Percentiles rank a stretch among this genome's conserved stretches.
phyloP scores from a whole-genome alignment of 1,284 basidiomycete genomes.

The Naganishia albida region DNA sequence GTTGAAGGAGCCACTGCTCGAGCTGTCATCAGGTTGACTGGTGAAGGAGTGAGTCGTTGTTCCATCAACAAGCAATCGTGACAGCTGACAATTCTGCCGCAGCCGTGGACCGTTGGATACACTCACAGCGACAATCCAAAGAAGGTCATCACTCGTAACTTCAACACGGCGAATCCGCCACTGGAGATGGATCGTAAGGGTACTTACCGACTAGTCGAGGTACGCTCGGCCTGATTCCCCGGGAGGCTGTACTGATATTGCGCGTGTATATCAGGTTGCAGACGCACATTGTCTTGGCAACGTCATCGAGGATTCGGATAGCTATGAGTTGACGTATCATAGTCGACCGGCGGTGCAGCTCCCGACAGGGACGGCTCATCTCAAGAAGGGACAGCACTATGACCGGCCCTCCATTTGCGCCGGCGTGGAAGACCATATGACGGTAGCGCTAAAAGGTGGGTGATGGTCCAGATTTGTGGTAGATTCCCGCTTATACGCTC shows the following conservation, averaged over 20 bases:
- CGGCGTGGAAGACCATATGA: conserved; percentile 73
- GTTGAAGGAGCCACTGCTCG: conserved; percentile 73
- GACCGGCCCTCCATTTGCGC: conserved; percentile 77
- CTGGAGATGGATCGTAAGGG: conserved; percentile 72
- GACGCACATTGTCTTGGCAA: conserved; percentile 83
- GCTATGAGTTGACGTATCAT: conserved; percentile 73
- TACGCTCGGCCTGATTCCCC: conserved; percentile 46
- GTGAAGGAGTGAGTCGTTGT: conserved; percentile 67
- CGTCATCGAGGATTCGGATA: conserved; percentile 63
- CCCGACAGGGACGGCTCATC: conserved; percentile 57
- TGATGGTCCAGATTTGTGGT: conserved; percentile 28
- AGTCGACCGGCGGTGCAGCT: conserved; percentile 62
- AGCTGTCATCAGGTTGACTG: conserved; percentile 79
- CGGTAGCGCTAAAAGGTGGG: conserved; percentile 73
- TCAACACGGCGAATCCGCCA: conserved; percentile 69
- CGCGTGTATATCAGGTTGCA: conserved; percentile 60
- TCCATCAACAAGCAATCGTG: conserved; percentile 27
- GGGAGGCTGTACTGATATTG: neutral
- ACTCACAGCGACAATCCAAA: conserved; percentile 60
- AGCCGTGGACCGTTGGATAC: conserved; percentile 87
- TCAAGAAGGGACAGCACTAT: conserved; percentile 64
- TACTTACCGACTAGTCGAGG: conserved; percentile 71
- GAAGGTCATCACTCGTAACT: conserved; percentile 55
- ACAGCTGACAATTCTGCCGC: neutral
- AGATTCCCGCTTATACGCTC: conserved; percentile 12